Conservation (phyloP, 148 eudicot genomes). For the Cornus controversa region DNA sequence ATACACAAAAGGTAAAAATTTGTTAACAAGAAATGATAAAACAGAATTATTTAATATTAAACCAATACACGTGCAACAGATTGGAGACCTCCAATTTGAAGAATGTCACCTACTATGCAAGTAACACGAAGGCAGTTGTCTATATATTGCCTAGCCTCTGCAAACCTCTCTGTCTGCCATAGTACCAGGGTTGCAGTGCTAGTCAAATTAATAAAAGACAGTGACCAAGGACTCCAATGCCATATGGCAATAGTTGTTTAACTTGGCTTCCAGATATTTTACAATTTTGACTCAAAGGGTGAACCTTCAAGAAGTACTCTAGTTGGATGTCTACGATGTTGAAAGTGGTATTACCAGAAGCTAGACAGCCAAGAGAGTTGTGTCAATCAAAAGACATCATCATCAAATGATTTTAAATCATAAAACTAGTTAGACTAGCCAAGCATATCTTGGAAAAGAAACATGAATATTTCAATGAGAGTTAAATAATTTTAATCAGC, state of each 20-base stretch:
- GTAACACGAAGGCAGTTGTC: not conserved
- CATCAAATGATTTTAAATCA: too few relatives aligned
- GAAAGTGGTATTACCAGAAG: not conserved
- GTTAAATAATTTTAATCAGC: too few relatives aligned
- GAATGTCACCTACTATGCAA: not conserved
- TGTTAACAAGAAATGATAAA: not conserved
- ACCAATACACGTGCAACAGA: not conserved
- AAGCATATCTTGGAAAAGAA: not conserved
- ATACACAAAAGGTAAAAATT: conserved; percentile 5
- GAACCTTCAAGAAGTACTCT: not conserved
- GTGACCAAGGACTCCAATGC: not conserved
- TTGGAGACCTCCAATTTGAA: not conserved
- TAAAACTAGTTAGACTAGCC: not conserved
- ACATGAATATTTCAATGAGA: not conserved
- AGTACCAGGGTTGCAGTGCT: not conserved
- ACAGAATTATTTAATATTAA: not conserved
- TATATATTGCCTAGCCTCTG: not conserved
- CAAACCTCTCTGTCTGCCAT: not conserved
- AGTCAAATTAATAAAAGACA: not conserved
- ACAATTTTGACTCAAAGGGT: not conserved
- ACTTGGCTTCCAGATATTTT: too few relatives aligned
- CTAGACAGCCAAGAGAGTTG: not conserved
- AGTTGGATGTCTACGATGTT: not conserved
- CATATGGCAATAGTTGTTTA: too few relatives aligned
- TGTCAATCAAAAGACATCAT: not conserved